These are phyloP conservation scores for Sarocladium oryzae DNA, from an alignment of 2,329 filamentous ascomycete species.

Conservation along the genomic window DNA sequence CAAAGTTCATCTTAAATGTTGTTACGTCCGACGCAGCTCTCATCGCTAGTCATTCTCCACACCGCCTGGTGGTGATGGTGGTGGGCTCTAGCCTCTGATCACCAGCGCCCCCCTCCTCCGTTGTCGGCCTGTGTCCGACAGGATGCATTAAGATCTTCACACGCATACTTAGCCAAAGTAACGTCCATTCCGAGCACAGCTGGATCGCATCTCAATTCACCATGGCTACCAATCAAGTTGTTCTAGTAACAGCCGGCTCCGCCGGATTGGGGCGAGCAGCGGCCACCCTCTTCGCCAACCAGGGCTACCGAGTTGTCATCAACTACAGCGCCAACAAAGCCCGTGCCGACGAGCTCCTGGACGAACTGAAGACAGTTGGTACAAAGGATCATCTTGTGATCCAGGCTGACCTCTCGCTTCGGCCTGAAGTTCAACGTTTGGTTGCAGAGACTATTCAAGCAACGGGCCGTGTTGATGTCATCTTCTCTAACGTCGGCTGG, in stretches of 20 bases:
- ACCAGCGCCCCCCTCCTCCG: no score
- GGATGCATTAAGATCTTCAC: no score
- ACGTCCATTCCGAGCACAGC: no score
- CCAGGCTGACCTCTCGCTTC: slow-evolving; percentile 59
- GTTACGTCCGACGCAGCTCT: no score
- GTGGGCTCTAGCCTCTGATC: no score
- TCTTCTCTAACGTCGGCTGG: slow-evolving; percentile 69
- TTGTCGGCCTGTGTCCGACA: no score
- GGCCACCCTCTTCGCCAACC: slow-evolving; percentile 57
- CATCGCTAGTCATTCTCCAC: no score
- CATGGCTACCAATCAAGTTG: slow-evolving; percentile 24
- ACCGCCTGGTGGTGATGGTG: no score
- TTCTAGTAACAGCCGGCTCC: slow-evolving; percentile 44
- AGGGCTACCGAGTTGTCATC: slow-evolving; percentile 63
- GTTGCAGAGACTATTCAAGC: slow-evolving; percentile 51
- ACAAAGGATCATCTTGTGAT: slow-evolving; percentile 40
- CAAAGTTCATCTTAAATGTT: no score
- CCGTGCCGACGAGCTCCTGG: slow-evolving; percentile 52
- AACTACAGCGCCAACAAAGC: slow-evolving; percentile 62
- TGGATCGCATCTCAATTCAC: background rate
- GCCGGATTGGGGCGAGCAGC: slow-evolving; percentile 67
- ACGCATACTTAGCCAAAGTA: no score
- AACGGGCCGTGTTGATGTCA: slow-evolving; percentile 63
- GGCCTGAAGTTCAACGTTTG: slow-evolving; percentile 50
- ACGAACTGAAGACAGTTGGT: slow-evolving; percentile 45